Evolutionary conservation across 441 rosid genomes (phyloP), one percentile per base, ranked within the genome.

Genomic region (Populus hybrid): DNA sequence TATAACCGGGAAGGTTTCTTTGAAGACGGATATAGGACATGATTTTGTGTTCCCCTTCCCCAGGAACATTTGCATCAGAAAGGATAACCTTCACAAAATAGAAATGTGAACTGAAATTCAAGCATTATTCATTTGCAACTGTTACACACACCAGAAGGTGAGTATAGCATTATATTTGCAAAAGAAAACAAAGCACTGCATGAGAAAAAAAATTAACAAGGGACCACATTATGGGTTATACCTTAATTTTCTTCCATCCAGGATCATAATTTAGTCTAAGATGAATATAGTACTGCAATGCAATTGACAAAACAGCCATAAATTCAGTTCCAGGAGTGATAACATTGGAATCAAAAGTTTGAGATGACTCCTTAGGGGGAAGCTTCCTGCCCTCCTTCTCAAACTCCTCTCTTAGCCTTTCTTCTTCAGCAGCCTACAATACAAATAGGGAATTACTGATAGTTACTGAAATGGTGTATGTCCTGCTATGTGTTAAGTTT

Each of bases 11-110:
- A 84, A 90, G 89, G 78, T 92, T 92, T 85, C 98, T 92, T 86
- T 96, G 99, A 75, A 94, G 97, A 78, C 98, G 96, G 75, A 96
- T 84, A 77, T 89, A 96, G 5, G 98, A 94, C 93, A 96, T 92
- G 75, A 94, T 84, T 85, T 96, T 92, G 85, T 96, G 99, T 85
- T 96, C 99, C 84, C 99, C 99, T 89, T 96, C 99, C 79, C 99
- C 98, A 54, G 98, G 98, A 85, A 93, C 97, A 88, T 96, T 93
- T 77, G 98, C 98, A 85, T 96, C 98, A 63, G 98, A 96, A 70
- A 92, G 98, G 76, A 96, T 91, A 78, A 2, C 30, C 30, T 28
- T 28, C 30, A 28, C 30, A 28, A 28, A 28, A 28, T 28, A 28
- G 30, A 28, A 28, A 28, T 28, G 30, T 28, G 30, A 28, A 28